These are phyloP conservation scores for Melampsora larici-populina DNA, from an alignment of 1,284 basidiomycete genomes.

Conservation along the genomic window DNA sequence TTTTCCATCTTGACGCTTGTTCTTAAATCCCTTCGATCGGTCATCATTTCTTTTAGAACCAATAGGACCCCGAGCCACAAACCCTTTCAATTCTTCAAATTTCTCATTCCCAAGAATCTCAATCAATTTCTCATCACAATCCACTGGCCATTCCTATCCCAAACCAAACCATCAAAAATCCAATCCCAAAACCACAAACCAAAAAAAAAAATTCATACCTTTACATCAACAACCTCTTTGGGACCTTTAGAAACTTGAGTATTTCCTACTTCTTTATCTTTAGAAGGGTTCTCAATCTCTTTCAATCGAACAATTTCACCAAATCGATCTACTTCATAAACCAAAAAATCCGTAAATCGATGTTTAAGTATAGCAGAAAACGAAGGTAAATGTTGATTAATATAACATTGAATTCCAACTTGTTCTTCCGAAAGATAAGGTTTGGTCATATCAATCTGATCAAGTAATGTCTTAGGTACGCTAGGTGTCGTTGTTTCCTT, in stretches of 20 bases:
- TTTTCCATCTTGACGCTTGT: neutral
- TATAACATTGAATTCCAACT: constrained; percentile 35
- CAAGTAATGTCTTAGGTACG: constrained; percentile 7
- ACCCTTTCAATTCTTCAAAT: constrained; percentile 13
- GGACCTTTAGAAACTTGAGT: neutral
- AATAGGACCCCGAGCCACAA: constrained; percentile 26
- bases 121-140: constrained; percentile 9
- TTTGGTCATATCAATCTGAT: constrained; percentile 28
- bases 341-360: constrained; percentile 42
- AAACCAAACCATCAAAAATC: too few species aligned
- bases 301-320: constrained; percentile 24
- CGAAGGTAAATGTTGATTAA: constrained; percentile 25
- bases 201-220: too few species aligned
- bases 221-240: neutral
- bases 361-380: constrained; percentile 43
- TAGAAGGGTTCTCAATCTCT: constrained; percentile 22
- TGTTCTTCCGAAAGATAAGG: constrained; percentile 33
- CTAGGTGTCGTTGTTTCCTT: too few species aligned
- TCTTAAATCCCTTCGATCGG: neutral
- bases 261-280: neutral
- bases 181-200: too few species aligned
- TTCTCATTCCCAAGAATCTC: constrained; percentile 21
- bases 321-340: constrained; percentile 29
- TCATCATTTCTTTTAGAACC: neutral
- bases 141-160: constrained; percentile 30